A percentile compares a stretch with the other conserved stretches of the same genome.
These are phyloP conservation scores for Zygoascus flipseniorum DNA, from an alignment of 805 yeast genomes.

Conservation along the genomic window DNA sequence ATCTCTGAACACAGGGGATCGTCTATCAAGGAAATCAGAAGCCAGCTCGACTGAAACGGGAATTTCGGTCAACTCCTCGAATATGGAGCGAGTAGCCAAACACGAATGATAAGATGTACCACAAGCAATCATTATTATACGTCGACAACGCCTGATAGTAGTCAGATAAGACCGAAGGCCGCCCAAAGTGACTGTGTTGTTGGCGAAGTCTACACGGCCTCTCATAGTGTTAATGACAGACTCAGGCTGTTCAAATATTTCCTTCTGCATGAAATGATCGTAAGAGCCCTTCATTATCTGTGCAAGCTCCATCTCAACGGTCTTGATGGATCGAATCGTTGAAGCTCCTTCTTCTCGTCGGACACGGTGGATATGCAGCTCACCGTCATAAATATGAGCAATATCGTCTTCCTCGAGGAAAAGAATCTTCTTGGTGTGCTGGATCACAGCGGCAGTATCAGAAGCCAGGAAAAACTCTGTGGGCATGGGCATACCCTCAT, in stretches of 20 bases:
- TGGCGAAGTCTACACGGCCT: conserved; percentile 93
- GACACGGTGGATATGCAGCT: conserved; percentile 95
- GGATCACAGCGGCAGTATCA: conserved; percentile 93
- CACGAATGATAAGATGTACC: conserved; percentile 99
- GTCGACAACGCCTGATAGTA: conserved; percentile 86
- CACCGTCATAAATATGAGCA: conserved; percentile 97
- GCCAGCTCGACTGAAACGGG: conserved; percentile 92
- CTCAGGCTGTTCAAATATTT: conserved; percentile 97
- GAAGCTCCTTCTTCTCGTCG: conserved; percentile 73
- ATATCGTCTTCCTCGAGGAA: conserved; percentile 97
- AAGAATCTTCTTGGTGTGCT: conserved; percentile 94
- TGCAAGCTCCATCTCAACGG: conserved; percentile 92
- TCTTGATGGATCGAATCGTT: conserved; percentile 93
- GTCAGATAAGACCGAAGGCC: conserved; percentile 81
- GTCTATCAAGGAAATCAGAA: conserved; percentile 89
- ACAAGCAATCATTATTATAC: conserved; percentile 97
- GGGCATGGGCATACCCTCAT: conserved; percentile 87
- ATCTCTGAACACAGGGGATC: conserved; percentile 95
- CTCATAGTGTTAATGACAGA: conserved; percentile 98
- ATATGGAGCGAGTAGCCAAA: conserved; percentile 90
- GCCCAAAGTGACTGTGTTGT: conserved; percentile 70
- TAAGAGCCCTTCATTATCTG: conserved; percentile 97
- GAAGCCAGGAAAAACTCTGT: conserved; percentile 94
- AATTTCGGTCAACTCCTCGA: conserved; percentile 92
- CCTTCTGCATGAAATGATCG: conserved; percentile 97